Conservation (phyloP, 495 filamentous ascomycete genomes). For the Tuber calosporum region DNA sequence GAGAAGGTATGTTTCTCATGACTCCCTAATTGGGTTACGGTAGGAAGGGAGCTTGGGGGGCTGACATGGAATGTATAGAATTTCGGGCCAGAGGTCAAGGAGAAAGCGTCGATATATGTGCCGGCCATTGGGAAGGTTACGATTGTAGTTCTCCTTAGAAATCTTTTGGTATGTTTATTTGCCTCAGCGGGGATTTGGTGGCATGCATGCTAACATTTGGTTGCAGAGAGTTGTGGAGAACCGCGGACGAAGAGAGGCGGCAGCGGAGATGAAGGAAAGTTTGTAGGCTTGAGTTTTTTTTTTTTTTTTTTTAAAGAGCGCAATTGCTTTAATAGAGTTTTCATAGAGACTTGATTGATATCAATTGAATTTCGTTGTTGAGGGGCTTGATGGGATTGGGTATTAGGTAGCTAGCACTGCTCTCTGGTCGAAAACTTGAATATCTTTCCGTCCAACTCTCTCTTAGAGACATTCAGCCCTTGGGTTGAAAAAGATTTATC, state of each 20-base stretch:
- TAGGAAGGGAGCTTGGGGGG: constrained; percentile 2
- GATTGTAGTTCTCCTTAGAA: constrained; percentile 81
- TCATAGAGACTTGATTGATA: not conserved
- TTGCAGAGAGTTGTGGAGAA: constrained; percentile 26
- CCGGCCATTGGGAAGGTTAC: constrained; percentile 97
- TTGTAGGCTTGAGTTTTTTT: not conserved
- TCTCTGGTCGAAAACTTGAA: not conserved
- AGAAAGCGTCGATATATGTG: constrained; percentile 93
- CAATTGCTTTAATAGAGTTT: not conserved
- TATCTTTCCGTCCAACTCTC: not conserved
- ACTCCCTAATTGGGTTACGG: not conserved
- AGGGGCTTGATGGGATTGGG: not conserved
- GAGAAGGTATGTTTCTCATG: constrained; percentile 55
- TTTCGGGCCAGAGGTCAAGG: constrained; percentile 78
- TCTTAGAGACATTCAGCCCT: not conserved
- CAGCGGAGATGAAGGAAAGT: constrained; percentile 2
- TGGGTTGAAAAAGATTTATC: too few species aligned
- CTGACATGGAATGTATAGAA: constrained; percentile 53
- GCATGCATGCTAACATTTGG: constrained; percentile 6
- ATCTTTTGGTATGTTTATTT: constrained; percentile 62
- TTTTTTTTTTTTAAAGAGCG: not conserved
- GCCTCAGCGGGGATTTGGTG: not conserved
- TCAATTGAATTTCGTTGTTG: not conserved
- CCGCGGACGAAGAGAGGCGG: not conserved
- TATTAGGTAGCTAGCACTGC: not conserved